Base-by-base conservation (phyloP, 1,139 yeast species). In the Debaryomyces robertsiae region DNA sequence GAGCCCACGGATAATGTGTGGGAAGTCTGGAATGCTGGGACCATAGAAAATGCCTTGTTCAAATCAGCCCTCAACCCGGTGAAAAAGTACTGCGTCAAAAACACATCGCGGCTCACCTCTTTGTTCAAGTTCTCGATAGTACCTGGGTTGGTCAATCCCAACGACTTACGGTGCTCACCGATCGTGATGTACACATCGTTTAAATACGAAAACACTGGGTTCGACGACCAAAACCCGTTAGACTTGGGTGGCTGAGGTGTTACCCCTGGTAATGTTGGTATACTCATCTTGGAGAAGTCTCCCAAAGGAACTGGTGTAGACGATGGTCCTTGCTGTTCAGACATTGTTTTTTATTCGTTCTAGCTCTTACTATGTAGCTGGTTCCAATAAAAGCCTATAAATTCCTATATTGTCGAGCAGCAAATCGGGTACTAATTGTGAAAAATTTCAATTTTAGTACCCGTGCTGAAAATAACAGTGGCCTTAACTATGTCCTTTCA, bases 21-120 rank as follows among this genome's bases (percentile, higher is more conserved):
- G 47, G 96, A 86, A 46, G 95, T 87, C 75, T 94, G 98, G 84
- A 94, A 93, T 45, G 91, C 95, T 45, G 98, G 98, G 65, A 84
- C 82, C 79, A 91, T 78, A 51, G 87, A 73, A 61, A 94, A 89
- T 18, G 93, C 90, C 77, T 93, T 93, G 73, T 89, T 88, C 58
- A 93, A 79, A 65, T 93, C 98, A 44, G 98, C 98, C 65, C 96
- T 85, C 59, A 94, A 79, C 46, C 99, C 99, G 36, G 96, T 86
- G 79, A 93, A 93, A 67, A 84, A 84, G 72, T 88, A 87, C 63
- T 90, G 95, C 62, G 78, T 82, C 60, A 90, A 78, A 63, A 93
- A 89, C 29, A 91, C 97, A 63, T 91, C 98, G 67, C 93, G 84
- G 50, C 91, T 73, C 44, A 90, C 96, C 69, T 93, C 98, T 70